Conservation (phyloP, 805 yeast species). For the Candida qinlingensis region DNA sequence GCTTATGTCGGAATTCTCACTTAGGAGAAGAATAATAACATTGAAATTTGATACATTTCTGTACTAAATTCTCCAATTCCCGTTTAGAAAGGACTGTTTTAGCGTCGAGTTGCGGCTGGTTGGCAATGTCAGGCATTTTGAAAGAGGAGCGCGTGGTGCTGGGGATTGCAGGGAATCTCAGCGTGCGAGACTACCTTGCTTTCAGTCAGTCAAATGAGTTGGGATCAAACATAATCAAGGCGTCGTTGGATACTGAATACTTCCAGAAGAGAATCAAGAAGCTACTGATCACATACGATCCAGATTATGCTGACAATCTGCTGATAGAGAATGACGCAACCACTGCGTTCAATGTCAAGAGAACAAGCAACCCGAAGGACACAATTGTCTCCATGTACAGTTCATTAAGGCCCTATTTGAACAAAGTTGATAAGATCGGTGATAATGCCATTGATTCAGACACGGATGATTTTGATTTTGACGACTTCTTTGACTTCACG, state of each 20-base stretch:
- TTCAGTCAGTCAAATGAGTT: conserved; percentile 8
- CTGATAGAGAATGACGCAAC: conserved; percentile 15
- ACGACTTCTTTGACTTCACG: conserved; percentile 11
- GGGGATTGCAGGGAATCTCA: conserved; percentile 11
- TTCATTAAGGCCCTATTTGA: conserved; percentile 10
- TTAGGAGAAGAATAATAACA: too few relatives aligned
- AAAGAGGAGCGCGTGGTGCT: background rate
- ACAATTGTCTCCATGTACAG: conserved; percentile 9
- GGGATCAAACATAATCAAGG: conserved; percentile 5
- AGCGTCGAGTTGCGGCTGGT: background rate
- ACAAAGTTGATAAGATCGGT: conserved; percentile 5
- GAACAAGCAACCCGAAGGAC: conserved; percentile 19
- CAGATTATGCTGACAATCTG: conserved; percentile 10
- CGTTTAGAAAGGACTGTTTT: too few relatives aligned
- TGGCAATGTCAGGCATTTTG: conserved; percentile 1
- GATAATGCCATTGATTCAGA: background rate
- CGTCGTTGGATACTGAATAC: conserved; percentile 9
- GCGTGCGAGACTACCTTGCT: conserved; percentile 18
- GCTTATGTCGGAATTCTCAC: background rate
- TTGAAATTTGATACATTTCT: too few relatives aligned
- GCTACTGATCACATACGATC: conserved; percentile 15
- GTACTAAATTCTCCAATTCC: too few relatives aligned
- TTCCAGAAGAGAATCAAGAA: conserved; percentile 11
- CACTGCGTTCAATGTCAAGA: conserved; percentile 10
- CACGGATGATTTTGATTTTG: conserved; percentile 10